Conservation (phyloP, 2,329 filamentous ascomycete species). For the Sclerotinia nivalis region DNA sequence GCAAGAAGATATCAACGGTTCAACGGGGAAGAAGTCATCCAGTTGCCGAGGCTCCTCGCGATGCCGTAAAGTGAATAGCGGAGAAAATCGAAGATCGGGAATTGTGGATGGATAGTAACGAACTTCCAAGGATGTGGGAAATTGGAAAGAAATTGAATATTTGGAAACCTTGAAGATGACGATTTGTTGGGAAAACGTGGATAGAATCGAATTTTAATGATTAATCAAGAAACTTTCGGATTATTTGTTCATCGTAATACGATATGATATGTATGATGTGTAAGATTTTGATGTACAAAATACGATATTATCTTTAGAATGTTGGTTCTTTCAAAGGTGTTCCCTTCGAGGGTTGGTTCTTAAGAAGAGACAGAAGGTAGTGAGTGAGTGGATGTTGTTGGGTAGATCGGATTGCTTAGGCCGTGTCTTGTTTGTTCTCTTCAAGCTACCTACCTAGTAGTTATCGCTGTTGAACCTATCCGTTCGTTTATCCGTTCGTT, state of each 20-base stretch:
- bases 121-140: constrained; percentile 3
- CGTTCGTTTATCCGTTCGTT: not conserved
- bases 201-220: not conserved
- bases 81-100: constrained; percentile 13
- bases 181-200: constrained; percentile 4
- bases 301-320: not conserved
- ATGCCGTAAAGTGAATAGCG: constrained; percentile 18
- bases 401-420: not conserved
- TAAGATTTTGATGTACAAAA: not conserved
- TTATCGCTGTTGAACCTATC: not conserved
- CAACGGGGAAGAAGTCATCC: constrained; percentile 13
- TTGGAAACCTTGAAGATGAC: not conserved
- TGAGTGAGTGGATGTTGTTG: not conserved
- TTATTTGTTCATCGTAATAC: not conserved
- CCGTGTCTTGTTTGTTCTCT: constrained; percentile 3
- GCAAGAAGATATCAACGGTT: not conserved
- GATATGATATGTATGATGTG: not conserved
- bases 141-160: constrained; percentile 10
- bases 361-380: not conserved
- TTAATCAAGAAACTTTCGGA: not conserved
- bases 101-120: not conserved
- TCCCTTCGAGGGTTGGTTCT: not conserved
- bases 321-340: not conserved
- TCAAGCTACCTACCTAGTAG: not conserved
- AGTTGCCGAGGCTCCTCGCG: constrained; percentile 8